A percentile compares a stretch with the other conserved stretches of the same genome.
Evolutionary conservation across 2,329 filamentous ascomycete genomes (phyloP).

Genomic region (Aspergillus versicolor): DNA sequence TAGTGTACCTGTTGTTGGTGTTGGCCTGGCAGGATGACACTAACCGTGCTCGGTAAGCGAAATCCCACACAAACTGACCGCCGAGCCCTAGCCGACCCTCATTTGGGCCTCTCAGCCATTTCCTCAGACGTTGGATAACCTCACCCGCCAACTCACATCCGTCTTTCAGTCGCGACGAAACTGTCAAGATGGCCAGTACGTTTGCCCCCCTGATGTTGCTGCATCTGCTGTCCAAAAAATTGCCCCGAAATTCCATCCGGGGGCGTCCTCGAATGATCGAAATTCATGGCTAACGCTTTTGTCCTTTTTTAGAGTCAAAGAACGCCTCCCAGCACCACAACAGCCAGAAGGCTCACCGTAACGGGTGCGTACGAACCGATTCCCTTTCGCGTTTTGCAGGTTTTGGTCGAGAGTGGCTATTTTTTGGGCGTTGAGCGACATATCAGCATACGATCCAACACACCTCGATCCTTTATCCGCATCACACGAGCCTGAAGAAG

Average conservation of each 20-base stretch:
- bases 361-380: slow-evolving; percentile 70
- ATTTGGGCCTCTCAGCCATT: slow-evolving; percentile 25
- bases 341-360: slow-evolving; percentile 97
- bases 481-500: background rate
- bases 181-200: slow-evolving; percentile 50
- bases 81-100: slow-evolving; percentile 37
- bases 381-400: background rate
- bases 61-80: slow-evolving; percentile 38
- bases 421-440: slow-evolving; percentile 11
- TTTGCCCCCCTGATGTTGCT: slow-evolving; percentile 16
- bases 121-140: slow-evolving; percentile 34
- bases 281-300: slow-evolving; percentile 28
- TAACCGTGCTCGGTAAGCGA: slow-evolving; percentile 38
- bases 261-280: background rate
- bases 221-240: background rate
- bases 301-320: slow-evolving; percentile 77
- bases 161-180: slow-evolving; percentile 38
- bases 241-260: background rate
- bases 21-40: background rate
- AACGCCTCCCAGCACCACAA: slow-evolving; percentile 99
- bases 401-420: background rate
- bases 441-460: background rate
- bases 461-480: background rate
- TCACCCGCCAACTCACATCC: slow-evolving; percentile 38
- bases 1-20: too few species aligned